These are phyloP conservation scores for Penstemon newberryi DNA, from an alignment of 257 asterid genomes.

Conservation along the genomic window DNA sequence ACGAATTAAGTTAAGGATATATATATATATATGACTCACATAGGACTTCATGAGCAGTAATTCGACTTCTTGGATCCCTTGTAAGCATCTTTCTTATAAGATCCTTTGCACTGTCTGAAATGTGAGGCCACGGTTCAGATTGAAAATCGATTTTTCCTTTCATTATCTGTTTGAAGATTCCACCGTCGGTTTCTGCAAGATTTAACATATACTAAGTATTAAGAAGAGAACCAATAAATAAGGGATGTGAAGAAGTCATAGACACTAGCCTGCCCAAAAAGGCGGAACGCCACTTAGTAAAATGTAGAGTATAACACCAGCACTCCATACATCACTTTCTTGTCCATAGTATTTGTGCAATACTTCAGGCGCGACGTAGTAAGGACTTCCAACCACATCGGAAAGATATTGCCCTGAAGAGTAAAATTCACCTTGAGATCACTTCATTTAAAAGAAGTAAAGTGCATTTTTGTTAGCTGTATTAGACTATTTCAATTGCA, in stretches of 20 bases:
- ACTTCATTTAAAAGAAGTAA: no score
- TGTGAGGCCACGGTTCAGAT: slow-evolving; percentile 94
- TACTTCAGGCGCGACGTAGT: slow-evolving; percentile 90
- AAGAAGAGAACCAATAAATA: neutral
- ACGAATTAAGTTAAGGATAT: neutral
- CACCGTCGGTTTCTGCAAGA: slow-evolving; percentile 80
- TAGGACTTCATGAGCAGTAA: slow-evolving; percentile 80
- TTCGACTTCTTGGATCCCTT: slow-evolving; percentile 68
- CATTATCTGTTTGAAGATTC: slow-evolving; percentile 86
- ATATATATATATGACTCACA: slow-evolving; percentile 44
- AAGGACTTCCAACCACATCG: slow-evolving; percentile 92
- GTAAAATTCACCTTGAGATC: neutral
- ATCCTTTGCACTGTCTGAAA: slow-evolving; percentile 90
- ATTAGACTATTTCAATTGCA: no score
- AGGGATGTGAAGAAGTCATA: neutral
- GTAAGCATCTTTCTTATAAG: slow-evolving; percentile 79
- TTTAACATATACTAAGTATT: slow-evolving; percentile 1
- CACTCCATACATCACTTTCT: slow-evolving; percentile 90
- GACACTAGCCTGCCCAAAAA: slow-evolving; percentile 73
- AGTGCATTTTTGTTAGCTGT: no score
- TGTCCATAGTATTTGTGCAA: slow-evolving; percentile 81
- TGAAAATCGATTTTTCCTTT: slow-evolving; percentile 78
- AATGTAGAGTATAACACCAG: slow-evolving; percentile 87
- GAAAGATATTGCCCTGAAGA: slow-evolving; percentile 69
- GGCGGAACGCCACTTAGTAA: slow-evolving; percentile 86